These are phyloP conservation scores for Incumbomyces lentus DNA, from an alignment of 2,329 filamentous ascomycete genomes.

Conservation along the genomic window DNA sequence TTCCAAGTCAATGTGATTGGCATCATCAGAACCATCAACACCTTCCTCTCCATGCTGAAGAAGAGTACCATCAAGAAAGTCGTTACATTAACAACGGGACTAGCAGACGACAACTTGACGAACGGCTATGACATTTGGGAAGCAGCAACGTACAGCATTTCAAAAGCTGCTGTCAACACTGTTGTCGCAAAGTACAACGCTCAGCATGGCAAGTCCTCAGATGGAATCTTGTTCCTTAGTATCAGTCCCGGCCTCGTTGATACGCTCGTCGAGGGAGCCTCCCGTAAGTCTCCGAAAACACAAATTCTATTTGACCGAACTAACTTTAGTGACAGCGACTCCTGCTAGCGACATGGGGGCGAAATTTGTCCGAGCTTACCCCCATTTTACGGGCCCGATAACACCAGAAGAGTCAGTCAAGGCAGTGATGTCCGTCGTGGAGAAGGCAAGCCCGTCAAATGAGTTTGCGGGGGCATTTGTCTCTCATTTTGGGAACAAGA, in stretches of 20 bases:
- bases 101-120: constrained; percentile 38
- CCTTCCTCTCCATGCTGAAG: constrained; percentile 44
- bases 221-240: constrained; percentile 44
- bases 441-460: constrained; percentile 35
- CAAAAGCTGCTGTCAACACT: constrained; percentile 45
- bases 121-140: constrained; percentile 28
- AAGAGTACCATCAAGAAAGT: constrained; percentile 46
- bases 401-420: constrained; percentile 30
- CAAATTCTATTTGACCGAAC: too few relatives aligned
- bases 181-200: constrained; percentile 44
- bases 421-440: constrained; percentile 23
- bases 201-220: constrained; percentile 31
- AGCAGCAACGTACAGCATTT: constrained; percentile 35
- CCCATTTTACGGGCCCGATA: constrained; percentile 29
- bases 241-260: constrained; percentile 45
- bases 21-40: constrained; percentile 43
- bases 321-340: not conserved
- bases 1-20: constrained; percentile 43
- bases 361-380: constrained; percentile 30
- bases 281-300: too few relatives aligned
- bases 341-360: constrained; percentile 13
- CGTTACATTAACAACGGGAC: constrained; percentile 40
- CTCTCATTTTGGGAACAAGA: constrained; percentile 44
- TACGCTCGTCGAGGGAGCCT: constrained; percentile 24
- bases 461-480: constrained; percentile 43